Percentiles rank a stretch among this genome's conserved stretches.
Evolutionary conservation across 305 asterid genomes (phyloP).

Genomic region (Solanum aculeatissimum): DNA sequence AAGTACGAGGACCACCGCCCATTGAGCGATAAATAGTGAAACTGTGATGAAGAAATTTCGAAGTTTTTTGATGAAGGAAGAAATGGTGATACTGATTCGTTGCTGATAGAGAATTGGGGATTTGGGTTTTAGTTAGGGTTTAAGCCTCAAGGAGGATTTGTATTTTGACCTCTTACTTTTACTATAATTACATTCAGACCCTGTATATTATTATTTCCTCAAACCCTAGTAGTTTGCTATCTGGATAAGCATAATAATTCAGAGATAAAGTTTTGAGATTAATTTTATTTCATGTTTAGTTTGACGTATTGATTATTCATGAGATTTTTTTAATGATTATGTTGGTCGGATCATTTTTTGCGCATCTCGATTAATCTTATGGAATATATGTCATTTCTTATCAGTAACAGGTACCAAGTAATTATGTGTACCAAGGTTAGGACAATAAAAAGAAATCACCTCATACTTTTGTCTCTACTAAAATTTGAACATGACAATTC

Average conservation of each 20-base stretch:
- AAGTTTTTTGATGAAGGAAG: background rate
- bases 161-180: background rate
- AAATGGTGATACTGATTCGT: background rate
- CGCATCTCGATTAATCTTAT: rapidly evolving
- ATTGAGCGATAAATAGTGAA: constrained; percentile 46
- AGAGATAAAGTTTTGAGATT: background rate
- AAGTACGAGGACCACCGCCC: constrained; percentile 96
- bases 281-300: background rate
- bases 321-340: background rate
- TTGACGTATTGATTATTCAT: background rate
- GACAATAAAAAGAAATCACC: too few relatives aligned
- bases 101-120: background rate
- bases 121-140: background rate
- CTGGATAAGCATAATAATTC: background rate
- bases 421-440: background rate
- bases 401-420: background rate
- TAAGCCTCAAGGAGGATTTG: background rate
- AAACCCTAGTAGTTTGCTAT: background rate
- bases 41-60: constrained; percentile 6
- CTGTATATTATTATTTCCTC: background rate
- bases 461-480: too few relatives aligned
- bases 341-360: rapidly evolving
- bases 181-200: background rate
- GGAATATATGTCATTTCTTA: background rate
- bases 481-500: too few relatives aligned